These are phyloP conservation scores for Cutaneotrichosporon daszewskae DNA, from an alignment of 1,284 basidiomycete species.

Conservation along the genomic window DNA sequence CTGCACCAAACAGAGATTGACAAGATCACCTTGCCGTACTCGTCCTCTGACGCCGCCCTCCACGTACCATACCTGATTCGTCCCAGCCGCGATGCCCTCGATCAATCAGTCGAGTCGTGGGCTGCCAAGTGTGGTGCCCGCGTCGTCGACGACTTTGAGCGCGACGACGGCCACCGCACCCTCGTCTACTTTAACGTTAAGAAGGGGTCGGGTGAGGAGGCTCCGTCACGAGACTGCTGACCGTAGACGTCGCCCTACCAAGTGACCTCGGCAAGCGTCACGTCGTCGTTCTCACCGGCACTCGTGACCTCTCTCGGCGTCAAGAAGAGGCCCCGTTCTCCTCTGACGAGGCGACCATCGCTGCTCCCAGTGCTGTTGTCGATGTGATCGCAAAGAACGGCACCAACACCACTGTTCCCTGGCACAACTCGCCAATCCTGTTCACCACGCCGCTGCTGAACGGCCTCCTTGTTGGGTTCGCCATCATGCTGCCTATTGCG, in stretches of 20 bases:
- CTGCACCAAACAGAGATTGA: conserved; percentile 35
- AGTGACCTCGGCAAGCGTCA: conserved; percentile 18
- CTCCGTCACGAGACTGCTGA: background rate
- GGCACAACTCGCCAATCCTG: conserved; percentile 55
- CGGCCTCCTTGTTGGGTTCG: conserved; percentile 61
- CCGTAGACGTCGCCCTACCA: conserved; percentile 10
- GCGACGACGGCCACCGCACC: background rate
- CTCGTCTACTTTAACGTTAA: conserved; percentile 11
- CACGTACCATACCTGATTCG: conserved; percentile 19
- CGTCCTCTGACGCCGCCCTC: conserved; percentile 23
- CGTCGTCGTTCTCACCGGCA: conserved; percentile 39
- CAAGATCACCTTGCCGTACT: conserved; percentile 14
- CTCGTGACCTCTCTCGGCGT: conserved; percentile 15
- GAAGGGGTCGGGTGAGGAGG: conserved; percentile 10
- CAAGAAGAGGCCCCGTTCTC: too few species aligned
- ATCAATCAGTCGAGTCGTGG: conserved; percentile 28
- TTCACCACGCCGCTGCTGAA: conserved; percentile 72
- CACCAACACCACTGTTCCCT: conserved; percentile 9
- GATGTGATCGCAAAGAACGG: background rate
- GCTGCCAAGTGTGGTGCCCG: conserved; percentile 34
- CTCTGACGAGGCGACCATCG: too few species aligned
- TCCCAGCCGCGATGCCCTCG: conserved; percentile 20
- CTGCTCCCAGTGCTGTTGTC: too few species aligned
- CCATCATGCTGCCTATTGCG: conserved; percentile 65
- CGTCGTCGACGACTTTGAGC: conserved; percentile 12